Evolutionary conservation across 2,329 filamentous ascomycete species (phyloP), one percentile per base, ranked within the genome.

Genomic region (Acrodontium crateriforme): DNA sequence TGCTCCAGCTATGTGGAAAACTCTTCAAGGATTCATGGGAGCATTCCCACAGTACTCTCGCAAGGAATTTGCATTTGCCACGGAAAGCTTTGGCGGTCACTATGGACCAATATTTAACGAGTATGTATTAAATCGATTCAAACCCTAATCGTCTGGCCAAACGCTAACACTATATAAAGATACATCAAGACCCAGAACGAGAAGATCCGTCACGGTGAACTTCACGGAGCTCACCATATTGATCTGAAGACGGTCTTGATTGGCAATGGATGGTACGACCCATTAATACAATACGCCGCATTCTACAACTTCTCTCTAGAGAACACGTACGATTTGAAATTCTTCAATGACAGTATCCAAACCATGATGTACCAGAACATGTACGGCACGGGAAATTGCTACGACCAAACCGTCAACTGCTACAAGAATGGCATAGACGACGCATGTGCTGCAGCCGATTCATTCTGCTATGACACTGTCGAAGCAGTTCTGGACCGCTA

Each of bases 1-100:
- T 2, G 69, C 69, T 2, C 65, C 65, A 2, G 64, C 64, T 29
- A 68, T 74, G 52, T 74, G 66, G 65, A 67, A 65, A 47, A 68
- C 67, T 1, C 43, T 74, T 16, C 70, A 74, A 41, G 69, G 69
- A 2, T 74, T 74, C 47, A 68, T 71, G 59, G 69, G 69, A 3
- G 69, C 61, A 1, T 74, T 74, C 42, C 69, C 29, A 2, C 39
- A 46, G 21, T 49, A 49, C 32, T 44, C 43, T 11, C 26, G 38
- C n/a, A 31, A 45, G 21, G 47, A 45, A 5, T 47, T 54, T 35
- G 44, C 50, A 29, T 52, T 54, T 25, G 42, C 45, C 14, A 49
- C 45, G n/a, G 44, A 49, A 31, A 38, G 34, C 24, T 35, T 35
- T 9, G 32, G 27, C 24, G 18, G 24, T 5, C 9, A 12, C n/a